phyloP scores from a whole-genome alignment of 176 grass and related monocot species.

The Aegilops umbellulata region DNA sequence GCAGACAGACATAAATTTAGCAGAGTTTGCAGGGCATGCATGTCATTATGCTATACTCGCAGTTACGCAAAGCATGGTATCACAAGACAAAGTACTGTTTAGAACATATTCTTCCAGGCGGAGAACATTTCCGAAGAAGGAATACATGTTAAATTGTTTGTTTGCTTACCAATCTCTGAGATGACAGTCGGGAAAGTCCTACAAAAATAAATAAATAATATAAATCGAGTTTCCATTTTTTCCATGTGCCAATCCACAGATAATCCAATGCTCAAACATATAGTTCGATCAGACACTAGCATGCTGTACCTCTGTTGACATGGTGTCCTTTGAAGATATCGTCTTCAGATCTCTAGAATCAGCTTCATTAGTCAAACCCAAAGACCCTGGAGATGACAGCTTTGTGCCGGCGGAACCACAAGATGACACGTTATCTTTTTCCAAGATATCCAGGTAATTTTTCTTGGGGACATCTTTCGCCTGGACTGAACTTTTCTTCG shows the following conservation, averaged over 20 bases:
- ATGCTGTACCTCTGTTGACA: conserved; percentile 34
- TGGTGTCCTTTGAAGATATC: conserved; percentile 41
- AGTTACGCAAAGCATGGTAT: neutral
- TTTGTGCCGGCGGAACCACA: conserved; percentile 79
- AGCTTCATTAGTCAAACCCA: conserved; percentile 45
- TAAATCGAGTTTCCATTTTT: conserved; percentile 1
- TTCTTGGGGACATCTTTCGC: conserved; percentile 39
- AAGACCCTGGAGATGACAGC: conserved; percentile 44
- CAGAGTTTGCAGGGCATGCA: neutral
- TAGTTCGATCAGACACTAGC: conserved; percentile 13
- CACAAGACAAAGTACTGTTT: neutral
- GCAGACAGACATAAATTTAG: neutral
- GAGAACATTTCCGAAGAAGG: neutral
- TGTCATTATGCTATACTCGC: neutral
- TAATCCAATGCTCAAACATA: conserved; percentile 18
- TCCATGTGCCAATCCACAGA: conserved; percentile 13
- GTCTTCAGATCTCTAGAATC: conserved; percentile 40
- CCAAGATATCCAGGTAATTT: conserved; percentile 38
- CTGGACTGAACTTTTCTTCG: neutral
- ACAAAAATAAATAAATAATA: conserved; percentile 29
- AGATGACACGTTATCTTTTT: conserved; percentile 74
- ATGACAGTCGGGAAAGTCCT: conserved; percentile 43
- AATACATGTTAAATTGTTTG: neutral
- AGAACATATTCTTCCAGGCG: neutral
- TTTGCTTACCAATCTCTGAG: conserved; percentile 64